A percentile compares a stretch with the other conserved stretches of the same genome.
phyloP scores from a whole-genome alignment of 495 filamentous ascomycete genomes.

The Penicillium dipodomyicola region DNA sequence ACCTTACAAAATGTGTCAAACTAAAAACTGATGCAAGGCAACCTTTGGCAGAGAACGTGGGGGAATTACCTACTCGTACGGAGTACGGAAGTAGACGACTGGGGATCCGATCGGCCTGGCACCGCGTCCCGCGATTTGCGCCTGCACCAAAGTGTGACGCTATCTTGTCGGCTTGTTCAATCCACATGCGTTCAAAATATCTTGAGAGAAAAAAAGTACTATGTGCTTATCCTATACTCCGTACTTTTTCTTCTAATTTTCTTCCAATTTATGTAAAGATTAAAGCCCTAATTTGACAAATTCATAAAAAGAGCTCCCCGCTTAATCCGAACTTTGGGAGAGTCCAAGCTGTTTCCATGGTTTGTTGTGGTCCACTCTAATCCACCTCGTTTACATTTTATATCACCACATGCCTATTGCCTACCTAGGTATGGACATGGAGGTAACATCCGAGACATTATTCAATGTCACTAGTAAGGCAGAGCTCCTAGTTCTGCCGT shows the following conservation, averaged over 20 bases:
- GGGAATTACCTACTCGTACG: neutral
- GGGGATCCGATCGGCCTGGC: conserved; percentile 1
- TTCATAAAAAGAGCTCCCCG: neutral
- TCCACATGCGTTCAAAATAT: conserved; percentile 25
- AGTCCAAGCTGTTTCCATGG: conserved; percentile 5
- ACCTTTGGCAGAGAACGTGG: conserved; percentile 3
- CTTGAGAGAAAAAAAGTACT: neutral
- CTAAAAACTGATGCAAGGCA: neutral
- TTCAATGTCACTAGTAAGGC: too few species aligned
- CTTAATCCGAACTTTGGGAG: neutral
- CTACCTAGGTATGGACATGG: too few species aligned
- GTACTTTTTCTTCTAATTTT: too few species aligned
- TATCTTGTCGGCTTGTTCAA: conserved; percentile 16
- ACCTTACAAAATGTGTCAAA: conserved; percentile 2
- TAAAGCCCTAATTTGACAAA: neutral
- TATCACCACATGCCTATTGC: too few species aligned
- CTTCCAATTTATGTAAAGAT: neutral
- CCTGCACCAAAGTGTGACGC: conserved; percentile 21
- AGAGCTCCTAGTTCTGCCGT: too few species aligned
- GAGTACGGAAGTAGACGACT: too few species aligned
- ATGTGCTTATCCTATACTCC: neutral
- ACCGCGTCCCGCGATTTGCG: conserved; percentile 20
- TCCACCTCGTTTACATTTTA: neutral
- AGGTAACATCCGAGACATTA: too few species aligned
- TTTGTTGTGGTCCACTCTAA: neutral